A percentile compares a stretch with the other conserved stretches of the same genome.
phyloP scores from a whole-genome alignment of 2,329 filamentous ascomycete species.

The Metarhizium rileyi region DNA sequence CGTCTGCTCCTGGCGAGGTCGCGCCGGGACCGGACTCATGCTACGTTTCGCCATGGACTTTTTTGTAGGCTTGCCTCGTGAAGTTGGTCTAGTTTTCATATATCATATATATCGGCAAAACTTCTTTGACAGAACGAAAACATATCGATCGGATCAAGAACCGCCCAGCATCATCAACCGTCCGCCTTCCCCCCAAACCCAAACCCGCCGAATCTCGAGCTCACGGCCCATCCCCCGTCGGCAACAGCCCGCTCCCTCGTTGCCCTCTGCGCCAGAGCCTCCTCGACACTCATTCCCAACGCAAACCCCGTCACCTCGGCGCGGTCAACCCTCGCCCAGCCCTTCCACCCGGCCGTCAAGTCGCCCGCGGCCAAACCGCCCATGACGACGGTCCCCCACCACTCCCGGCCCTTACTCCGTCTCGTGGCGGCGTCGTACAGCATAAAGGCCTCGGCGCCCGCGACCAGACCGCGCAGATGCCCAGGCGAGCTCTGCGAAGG shows the following conservation, averaged over 20 bases:
- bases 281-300: conserved; percentile 29
- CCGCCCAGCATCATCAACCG: neutral
- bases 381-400: conserved; percentile 50
- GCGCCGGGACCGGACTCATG: conserved; percentile 7
- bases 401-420: conserved; percentile 35
- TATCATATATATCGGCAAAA: no score
- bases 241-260: conserved; percentile 31
- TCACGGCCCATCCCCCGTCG: conserved; percentile 34
- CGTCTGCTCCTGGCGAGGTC: neutral
- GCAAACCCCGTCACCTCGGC: conserved; percentile 30
- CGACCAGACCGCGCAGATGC: conserved; percentile 25
- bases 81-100: no score
- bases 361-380: conserved; percentile 29
- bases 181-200: conserved; percentile 21
- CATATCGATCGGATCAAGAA: no score
- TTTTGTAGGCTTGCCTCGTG: no score
- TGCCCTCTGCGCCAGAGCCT: conserved; percentile 33
- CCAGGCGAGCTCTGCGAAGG: conserved; percentile 22
- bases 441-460: conserved; percentile 36
- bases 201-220: conserved; percentile 41
- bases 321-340: conserved; percentile 44
- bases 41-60: conserved; percentile 12
- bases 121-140: no score
- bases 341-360: conserved; percentile 27
- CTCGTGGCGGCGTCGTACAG: conserved; percentile 34